Evolutionary conservation across 768 basidiomycete species (phyloP), one percentile per base, ranked within the genome.

Genomic region (Kwoniella heveanensis): DNA sequence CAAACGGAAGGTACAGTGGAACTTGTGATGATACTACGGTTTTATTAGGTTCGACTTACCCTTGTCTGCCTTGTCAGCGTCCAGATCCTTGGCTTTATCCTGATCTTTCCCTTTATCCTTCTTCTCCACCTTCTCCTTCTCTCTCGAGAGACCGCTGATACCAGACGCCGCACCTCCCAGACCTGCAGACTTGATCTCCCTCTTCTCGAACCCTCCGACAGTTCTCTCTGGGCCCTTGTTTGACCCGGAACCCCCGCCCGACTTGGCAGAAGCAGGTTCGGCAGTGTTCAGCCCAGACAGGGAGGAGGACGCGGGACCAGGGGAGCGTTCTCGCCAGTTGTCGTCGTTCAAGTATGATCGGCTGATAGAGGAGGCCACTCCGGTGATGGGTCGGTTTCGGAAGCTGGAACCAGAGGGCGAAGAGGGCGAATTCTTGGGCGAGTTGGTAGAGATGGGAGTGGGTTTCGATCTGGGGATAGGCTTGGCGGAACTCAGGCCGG

Each of bases 121-220:
- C 44, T 48, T 26, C 30, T 39, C 57, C 27, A 24, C 25, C 22
- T 57, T 36, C 44, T 32, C 39, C 36, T n/a, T 39, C 19, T 57
- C 57, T 29, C 51, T 63, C 27, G 54, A 52, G 19, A 36, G 44
- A 32, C 48, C 52, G 3, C 50, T 55, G 26, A 57, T 48, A 15
- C 39, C 64, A 36, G 47, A 32, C 24, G 39, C 47, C 44, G 55
- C 39, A 7, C 39, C 53, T 8, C 25, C 32, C 27, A 29, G 21
- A 32, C 46, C 54, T 21, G 54, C 63, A 48, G 60, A 44, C 30
- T 46, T 53, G 48, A 49, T 48, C 47, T 71, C 70, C 44, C 62
- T 60, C 67, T 74, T 71, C 37, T 69, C 73, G 44, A 74, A 74
- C n/a, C 73, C 73, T 15, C 73, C 73, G 8, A 74, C 65, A 5